Base-by-base conservation (phyloP, 495 filamentous ascomycete genomes). In the Lasiosphaeria ovina region DNA sequence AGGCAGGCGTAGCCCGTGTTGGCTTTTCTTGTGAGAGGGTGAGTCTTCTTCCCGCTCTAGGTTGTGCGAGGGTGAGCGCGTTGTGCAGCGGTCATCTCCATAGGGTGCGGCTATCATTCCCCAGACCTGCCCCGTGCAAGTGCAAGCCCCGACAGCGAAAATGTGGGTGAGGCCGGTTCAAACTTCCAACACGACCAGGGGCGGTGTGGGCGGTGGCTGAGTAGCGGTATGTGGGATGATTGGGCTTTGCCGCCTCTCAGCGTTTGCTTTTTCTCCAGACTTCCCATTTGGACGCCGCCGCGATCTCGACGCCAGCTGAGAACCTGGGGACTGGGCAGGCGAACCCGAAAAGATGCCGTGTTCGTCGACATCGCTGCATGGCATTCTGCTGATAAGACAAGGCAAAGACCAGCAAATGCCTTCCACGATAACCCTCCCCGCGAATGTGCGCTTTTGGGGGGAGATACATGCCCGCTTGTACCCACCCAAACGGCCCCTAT, bases 121-220 rank as follows among this genome's bases (percentile, higher is more conserved):
- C 55, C 58, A 55, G 56, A 51, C 51, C 47, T 24, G 36, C 49
- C 38, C 24, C 32, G 2, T 47, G 8, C 6, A 11, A 9, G 7
- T 9, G 44, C 4, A 8, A 11, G 12, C 12, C 12, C 51, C 35
- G 55, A 48, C 57, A 48, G 62, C 50, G 16, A 58, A 57, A 58
- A 61, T 61, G 59, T 65, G 63, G 56, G 50, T 57, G 57, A 65
- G 24, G 55, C 44, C 50, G 63, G 57, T 55, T 59, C 45, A 47
- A n/a, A 51, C 56, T 62, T 36, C 59, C 59, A 54, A 53, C 50
- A 50, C 50, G 54, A 55, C 57, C 58, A 55, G 69, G 68, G 66
- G 69, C 68, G 66, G 70, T 72, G 70, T 69, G 62, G 62, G 58
- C 49, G 60, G 68, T 69, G 70, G 70, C 70, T 72, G 64, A 70